A percentile compares a stretch with the other conserved stretches of the same genome.
phyloP scores from a whole-genome alignment of 176 grass and related monocot species.

The Pharus latifolius region DNA sequence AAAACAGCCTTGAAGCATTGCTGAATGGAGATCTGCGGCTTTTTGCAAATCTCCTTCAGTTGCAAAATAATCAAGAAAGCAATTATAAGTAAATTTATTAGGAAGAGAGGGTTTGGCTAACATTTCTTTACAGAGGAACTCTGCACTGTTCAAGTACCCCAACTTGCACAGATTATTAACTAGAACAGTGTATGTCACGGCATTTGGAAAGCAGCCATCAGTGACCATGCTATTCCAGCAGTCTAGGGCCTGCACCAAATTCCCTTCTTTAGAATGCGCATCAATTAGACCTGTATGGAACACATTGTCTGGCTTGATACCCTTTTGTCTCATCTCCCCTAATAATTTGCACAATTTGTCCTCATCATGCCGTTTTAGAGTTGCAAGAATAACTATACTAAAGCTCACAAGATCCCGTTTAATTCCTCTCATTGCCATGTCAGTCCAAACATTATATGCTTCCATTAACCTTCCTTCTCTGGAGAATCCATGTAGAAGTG shows the following conservation, averaged over 20 bases:
- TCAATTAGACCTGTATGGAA: constrained; percentile 72
- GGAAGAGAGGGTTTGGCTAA: constrained; percentile 27
- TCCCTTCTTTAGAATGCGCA: constrained; percentile 43
- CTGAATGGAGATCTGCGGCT: constrained; percentile 38
- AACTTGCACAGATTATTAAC: constrained; percentile 69
- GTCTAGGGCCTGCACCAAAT: constrained; percentile 42
- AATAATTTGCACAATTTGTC: constrained; percentile 19
- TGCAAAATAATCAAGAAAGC: constrained; percentile 56
- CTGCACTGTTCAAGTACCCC: constrained; percentile 49
- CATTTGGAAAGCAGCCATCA: constrained; percentile 44
- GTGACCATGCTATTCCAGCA: constrained; percentile 38
- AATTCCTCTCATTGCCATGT: constrained; percentile 54
- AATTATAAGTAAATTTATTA: constrained; percentile 59
- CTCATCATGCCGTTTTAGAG: constrained; percentile 33
- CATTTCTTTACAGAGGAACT: constrained; percentile 64
- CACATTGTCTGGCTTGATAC: constrained; percentile 45
- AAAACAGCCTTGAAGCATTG: constrained; percentile 42
- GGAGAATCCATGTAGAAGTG: constrained; percentile 62
- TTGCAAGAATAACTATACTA: constrained; percentile 41
- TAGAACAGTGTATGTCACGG: constrained; percentile 40
- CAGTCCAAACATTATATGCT: constrained; percentile 39
- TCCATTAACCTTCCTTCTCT: constrained; percentile 54
- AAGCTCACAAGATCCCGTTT: constrained; percentile 53
- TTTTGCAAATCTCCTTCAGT: constrained; percentile 49
- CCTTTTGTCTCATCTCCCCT: constrained; percentile 40